Conservation (phyloP, 1,284 basidiomycete genomes). For the Golubevia pallescens region DNA sequence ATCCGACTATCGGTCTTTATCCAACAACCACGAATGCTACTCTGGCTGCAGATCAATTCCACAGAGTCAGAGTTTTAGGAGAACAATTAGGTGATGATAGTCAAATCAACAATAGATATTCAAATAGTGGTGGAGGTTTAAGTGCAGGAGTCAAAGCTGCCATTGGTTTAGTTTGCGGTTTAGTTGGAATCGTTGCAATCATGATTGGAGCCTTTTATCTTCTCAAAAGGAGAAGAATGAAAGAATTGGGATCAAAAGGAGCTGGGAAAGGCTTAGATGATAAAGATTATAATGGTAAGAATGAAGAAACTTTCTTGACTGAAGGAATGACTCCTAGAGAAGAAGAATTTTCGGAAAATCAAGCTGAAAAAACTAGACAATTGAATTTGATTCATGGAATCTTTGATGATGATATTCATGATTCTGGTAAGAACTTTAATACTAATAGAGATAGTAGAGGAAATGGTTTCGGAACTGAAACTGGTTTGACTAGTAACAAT, state of each 20-base stretch:
- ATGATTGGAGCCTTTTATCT: constrained; percentile 21
- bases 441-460: constrained; percentile 27
- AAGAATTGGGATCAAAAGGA: background rate
- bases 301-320: constrained; percentile 4
- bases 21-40: constrained; percentile 35
- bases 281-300: background rate
- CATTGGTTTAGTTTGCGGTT: constrained; percentile 43
- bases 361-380: constrained; percentile 33
- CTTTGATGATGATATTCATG: constrained; percentile 30
- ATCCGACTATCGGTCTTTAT: constrained; percentile 33
- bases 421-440: constrained; percentile 15
- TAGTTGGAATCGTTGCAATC: constrained; percentile 35
- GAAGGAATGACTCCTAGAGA: no score
- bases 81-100: constrained; percentile 28
- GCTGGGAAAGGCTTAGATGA: constrained; percentile 3
- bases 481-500: constrained; percentile 15
- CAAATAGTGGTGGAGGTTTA: constrained; percentile 13
- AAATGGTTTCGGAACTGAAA: constrained; percentile 10
- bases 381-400: constrained; percentile 37
- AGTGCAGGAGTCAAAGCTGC: constrained; percentile 34
- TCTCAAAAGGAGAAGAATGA: constrained; percentile 11
- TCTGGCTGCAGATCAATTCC: constrained; percentile 33
- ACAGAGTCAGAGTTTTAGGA: constrained; percentile 43
- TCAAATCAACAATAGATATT: constrained; percentile 10
- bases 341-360: background rate